Evolutionary conservation across 106 monocot species (phyloP).

Genomic region (Platanthera zijinensis): DNA sequence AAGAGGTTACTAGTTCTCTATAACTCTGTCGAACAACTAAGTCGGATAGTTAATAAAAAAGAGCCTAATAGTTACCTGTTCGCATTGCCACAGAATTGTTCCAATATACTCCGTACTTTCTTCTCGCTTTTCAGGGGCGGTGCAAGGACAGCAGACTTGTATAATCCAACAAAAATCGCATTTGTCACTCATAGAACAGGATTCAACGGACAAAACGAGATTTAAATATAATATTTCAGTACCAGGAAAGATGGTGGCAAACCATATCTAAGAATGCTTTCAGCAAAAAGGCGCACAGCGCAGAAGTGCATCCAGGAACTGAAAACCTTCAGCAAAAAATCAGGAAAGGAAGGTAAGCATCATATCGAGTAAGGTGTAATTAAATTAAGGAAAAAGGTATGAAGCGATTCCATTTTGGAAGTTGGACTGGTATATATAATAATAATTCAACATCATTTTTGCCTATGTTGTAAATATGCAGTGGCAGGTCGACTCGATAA

Average conservation of each 20-base stretch:
- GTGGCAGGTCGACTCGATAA: no score
- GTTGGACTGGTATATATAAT: background rate
- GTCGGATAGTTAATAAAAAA: background rate
- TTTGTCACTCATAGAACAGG: background rate
- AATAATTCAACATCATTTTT: background rate
- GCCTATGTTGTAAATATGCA: background rate
- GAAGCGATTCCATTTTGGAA: background rate
- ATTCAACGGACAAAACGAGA: background rate
- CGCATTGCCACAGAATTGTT: slow-evolving; percentile 46
- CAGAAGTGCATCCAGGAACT: slow-evolving; percentile 99
- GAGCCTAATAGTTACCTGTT: slow-evolving; percentile 36
- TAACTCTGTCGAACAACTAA: background rate
- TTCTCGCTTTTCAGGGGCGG: slow-evolving; percentile 87
- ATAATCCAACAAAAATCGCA: slow-evolving; percentile 1
- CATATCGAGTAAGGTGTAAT: background rate
- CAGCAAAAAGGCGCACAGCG: slow-evolving; percentile 80
- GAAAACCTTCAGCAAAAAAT: slow-evolving; percentile 58
- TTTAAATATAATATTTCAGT: background rate
- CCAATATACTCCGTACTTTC: slow-evolving; percentile 74
- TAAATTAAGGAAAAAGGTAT: background rate
- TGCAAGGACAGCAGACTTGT: slow-evolving; percentile 64
- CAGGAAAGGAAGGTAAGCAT: background rate
- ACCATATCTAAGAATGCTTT: slow-evolving; percentile 98
- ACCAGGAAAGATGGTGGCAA: slow-evolving; percentile 91
- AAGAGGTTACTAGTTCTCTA: background rate